phyloP scores from a whole-genome alignment of 768 basidiomycete genomes.

The Kwoniella pini region DNA sequence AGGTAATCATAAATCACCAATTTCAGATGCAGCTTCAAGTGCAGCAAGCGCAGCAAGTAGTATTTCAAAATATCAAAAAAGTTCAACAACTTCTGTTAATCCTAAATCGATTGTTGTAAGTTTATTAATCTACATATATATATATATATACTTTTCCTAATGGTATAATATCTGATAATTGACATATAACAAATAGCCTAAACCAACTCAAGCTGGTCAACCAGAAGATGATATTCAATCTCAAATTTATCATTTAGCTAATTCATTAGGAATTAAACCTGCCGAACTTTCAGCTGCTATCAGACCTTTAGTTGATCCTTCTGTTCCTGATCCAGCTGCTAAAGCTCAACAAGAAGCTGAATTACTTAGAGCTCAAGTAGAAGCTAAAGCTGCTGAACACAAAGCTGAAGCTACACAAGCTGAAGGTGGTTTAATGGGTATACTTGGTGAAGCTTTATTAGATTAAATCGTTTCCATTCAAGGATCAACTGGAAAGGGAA shows the following conservation, averaged over 20 bases:
- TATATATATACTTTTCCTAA: too few relatives aligned
- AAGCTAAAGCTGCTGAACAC: conserved; percentile 74
- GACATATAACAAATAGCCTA: too few relatives aligned
- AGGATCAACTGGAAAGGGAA: too few relatives aligned
- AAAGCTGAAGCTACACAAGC: conserved; percentile 65
- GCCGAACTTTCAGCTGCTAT: conserved; percentile 52
- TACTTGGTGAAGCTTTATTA: conserved; percentile 50
- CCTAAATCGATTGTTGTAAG: conserved; percentile 18
- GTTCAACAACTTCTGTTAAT: conserved; percentile 4
- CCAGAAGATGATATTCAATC: conserved; percentile 41
- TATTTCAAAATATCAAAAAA: conserved; percentile 6
- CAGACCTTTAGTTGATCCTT: conserved; percentile 52
- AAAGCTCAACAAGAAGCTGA: conserved; percentile 44
- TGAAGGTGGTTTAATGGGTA: conserved; percentile 39
- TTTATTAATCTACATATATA: too few relatives aligned
- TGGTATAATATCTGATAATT: too few relatives aligned
- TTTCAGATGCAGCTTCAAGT: conserved; percentile 16
- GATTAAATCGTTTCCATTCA: conserved; percentile 31
- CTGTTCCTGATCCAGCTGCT: conserved; percentile 50
- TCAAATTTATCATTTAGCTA: conserved; percentile 48
- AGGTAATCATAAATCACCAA: conserved; percentile 28
- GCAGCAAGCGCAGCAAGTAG: conserved; percentile 23
- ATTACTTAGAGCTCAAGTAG: conserved; percentile 35
- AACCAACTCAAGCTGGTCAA: conserved; percentile 6
- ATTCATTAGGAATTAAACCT: conserved; percentile 47